Percentiles rank a stretch among this genome's conserved stretches.
These are phyloP conservation scores for Nidularia pulvinata DNA, from an alignment of 768 basidiomycete genomes.

Conservation along the genomic window DNA sequence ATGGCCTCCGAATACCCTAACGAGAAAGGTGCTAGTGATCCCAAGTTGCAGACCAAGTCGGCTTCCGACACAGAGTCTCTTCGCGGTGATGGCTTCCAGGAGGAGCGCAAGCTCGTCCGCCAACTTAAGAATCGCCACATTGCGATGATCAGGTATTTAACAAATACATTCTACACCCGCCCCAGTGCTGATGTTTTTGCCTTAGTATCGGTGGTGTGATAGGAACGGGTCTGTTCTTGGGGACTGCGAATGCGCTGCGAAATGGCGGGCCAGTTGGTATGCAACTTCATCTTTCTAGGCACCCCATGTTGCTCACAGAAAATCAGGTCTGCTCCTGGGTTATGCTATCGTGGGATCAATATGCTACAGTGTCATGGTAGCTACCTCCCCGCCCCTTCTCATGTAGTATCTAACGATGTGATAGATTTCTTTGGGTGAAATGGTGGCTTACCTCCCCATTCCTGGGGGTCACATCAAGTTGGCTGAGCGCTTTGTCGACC, in stretches of 20 bases:
- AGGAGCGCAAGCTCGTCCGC: constrained; percentile 39
- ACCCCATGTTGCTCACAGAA: neutral
- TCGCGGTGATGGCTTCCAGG: constrained; percentile 5
- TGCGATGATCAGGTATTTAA: constrained; percentile 71
- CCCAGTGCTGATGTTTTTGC: constrained; percentile 1
- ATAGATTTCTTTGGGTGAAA: constrained; percentile 70
- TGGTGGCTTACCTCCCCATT: constrained; percentile 79
- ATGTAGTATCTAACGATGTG: neutral
- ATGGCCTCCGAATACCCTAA: neutral
- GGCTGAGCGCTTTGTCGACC: constrained; percentile 82
- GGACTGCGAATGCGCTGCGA: constrained; percentile 46
- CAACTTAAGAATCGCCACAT: constrained; percentile 80
- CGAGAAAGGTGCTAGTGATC: neutral
- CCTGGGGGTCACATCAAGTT: constrained; percentile 81
- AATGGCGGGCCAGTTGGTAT: constrained; percentile 71
- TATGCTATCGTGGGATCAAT: constrained; percentile 66
- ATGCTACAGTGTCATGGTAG: constrained; percentile 72
- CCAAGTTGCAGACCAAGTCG: constrained; percentile 4
- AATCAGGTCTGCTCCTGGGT: constrained; percentile 64
- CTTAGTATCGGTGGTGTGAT: constrained; percentile 62
- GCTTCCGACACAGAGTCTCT: constrained; percentile 17
- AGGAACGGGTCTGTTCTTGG: constrained; percentile 69
- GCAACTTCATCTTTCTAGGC: neutral
- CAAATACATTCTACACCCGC: neutral
- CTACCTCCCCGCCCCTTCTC: constrained; percentile 6